Evolutionary conservation across 176 grass and related monocot genomes (phyloP), one percentile per base, ranked within the genome.

Genomic region (Stipa capillata): DNA sequence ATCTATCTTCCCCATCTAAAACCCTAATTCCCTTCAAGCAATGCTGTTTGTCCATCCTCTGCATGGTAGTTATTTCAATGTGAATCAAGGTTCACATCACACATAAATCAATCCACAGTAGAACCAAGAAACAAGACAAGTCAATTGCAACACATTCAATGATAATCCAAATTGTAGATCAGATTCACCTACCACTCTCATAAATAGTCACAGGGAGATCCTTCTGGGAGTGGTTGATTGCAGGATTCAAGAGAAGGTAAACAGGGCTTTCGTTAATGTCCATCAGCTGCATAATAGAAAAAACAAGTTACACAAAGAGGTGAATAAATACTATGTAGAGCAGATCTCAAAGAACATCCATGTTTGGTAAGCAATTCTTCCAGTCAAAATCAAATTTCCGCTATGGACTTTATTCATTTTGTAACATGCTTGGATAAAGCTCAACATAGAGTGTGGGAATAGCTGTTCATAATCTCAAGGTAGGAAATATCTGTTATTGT

Each of bases 171-270:
- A 32, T 12, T 80, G 49, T 4, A 75, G 21, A 75, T 64, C 51
- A 50, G 27, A 78, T 72, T 74, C 9, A 77, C 71, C 33, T 79
- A 97, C 94, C 94, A 76, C 86, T 91, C 77, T 97, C 91, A 85
- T 89, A 97, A 60, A 94, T 89, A 48, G 86, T 89, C 72, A 97
- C 83, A 65, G 91, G 94, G 28, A 97, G 86, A 80, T 97, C 94
- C 79, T 91, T 97, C 54, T 94, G 89, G 58, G 94, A 84, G 87
- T 83, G 89, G 78, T 91, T 91, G 75, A 97, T 91, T 76, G 84
- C 78, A 85, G 89, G 91, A 85, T 97, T 91, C 56, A 97, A 82
- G 62, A 97, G 80, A 74, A 97, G 89, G 89, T 89, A 97, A 71
- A 97, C 85, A 39, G 94, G 91, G 57, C 85, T 91, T 76, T 93